Conservation (phyloP, 202 grass and related monocot genomes). For the Digitaria exilis region DNA sequence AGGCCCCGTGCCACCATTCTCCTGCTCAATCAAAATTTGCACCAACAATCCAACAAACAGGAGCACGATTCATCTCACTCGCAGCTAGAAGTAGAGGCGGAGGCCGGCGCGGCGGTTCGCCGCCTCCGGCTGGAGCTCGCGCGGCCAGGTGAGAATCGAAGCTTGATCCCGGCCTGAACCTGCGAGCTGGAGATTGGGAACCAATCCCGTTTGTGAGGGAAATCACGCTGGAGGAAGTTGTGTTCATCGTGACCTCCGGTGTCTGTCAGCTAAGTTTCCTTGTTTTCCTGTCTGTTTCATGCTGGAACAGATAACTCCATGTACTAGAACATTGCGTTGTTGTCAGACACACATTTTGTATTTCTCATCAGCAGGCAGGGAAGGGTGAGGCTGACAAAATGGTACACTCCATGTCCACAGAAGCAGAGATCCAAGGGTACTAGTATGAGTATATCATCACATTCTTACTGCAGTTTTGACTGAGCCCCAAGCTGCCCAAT, state of each 20-base stretch:
- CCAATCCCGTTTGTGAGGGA: not conserved
- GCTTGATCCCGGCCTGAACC: not conserved
- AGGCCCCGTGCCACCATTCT: not conserved
- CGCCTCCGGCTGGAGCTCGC: not conserved
- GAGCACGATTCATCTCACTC: too few relatives aligned
- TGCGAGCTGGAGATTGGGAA: not conserved
- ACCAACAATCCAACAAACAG: too few relatives aligned
- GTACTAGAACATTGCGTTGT: too few relatives aligned
- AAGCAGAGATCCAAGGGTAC: constrained; percentile 81
- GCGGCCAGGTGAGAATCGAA: not conserved
- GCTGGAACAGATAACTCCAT: not conserved
- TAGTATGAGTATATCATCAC: not conserved
- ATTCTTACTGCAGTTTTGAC: not conserved
- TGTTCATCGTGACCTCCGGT: constrained; percentile 22
- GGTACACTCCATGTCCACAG: constrained; percentile 75
- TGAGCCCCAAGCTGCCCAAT: constrained; percentile 73
- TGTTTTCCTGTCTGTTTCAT: not conserved
- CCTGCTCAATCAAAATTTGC: not conserved
- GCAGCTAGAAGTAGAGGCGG: not conserved
- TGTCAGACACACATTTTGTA: constrained; percentile 73
- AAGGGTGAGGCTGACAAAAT: constrained; percentile 77
- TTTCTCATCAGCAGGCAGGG: constrained; percentile 75
- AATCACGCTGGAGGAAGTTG: constrained; percentile 10
- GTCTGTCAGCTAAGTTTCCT: not conserved
- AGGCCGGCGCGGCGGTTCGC: not conserved